Conservation (phyloP, 2,329 filamentous ascomycete species). For the Cordyceps militaris region DNA sequence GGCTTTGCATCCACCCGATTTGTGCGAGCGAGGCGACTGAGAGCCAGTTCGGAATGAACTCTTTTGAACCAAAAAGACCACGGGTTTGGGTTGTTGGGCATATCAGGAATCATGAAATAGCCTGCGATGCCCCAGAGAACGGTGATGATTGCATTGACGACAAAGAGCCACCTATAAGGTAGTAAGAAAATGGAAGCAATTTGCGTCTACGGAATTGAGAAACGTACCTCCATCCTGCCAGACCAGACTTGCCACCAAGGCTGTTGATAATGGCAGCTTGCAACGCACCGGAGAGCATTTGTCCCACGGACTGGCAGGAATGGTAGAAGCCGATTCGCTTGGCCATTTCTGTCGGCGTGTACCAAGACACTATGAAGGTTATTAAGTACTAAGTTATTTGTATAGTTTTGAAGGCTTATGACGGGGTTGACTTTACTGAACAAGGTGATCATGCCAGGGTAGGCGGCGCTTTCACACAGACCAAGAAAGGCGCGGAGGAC, state of each 20-base stretch:
- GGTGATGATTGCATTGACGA: constrained; percentile 35
- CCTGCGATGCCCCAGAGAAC: constrained; percentile 27
- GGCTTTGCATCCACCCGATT: constrained; percentile 18
- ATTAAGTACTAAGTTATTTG: neutral
- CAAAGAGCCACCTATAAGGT: constrained; percentile 32
- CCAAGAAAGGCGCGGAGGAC: constrained; percentile 35
- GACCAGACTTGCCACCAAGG: constrained; percentile 29
- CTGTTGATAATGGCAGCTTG: constrained; percentile 34
- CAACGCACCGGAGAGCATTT: constrained; percentile 38
- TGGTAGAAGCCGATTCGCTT: constrained; percentile 37
- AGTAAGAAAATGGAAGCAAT: neutral
- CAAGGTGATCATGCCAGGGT: constrained; percentile 30
- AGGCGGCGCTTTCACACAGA: constrained; percentile 28
- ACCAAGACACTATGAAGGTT: constrained; percentile 34
- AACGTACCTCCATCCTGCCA: constrained; percentile 36
- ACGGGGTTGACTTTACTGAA: constrained; percentile 19
- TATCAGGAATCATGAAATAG: constrained; percentile 29
- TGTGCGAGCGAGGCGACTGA: constrained; percentile 21
- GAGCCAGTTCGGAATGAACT: constrained; percentile 22
- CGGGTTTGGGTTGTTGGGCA: constrained; percentile 23
- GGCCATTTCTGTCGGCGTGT: constrained; percentile 32
- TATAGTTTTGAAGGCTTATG: neutral
- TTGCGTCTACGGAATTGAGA: neutral
- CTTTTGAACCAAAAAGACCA: constrained; percentile 25
- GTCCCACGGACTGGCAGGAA: constrained; percentile 31